phyloP scores from a whole-genome alignment of 1,284 basidiomycete genomes.

The Ganoderma multipileum region DNA sequence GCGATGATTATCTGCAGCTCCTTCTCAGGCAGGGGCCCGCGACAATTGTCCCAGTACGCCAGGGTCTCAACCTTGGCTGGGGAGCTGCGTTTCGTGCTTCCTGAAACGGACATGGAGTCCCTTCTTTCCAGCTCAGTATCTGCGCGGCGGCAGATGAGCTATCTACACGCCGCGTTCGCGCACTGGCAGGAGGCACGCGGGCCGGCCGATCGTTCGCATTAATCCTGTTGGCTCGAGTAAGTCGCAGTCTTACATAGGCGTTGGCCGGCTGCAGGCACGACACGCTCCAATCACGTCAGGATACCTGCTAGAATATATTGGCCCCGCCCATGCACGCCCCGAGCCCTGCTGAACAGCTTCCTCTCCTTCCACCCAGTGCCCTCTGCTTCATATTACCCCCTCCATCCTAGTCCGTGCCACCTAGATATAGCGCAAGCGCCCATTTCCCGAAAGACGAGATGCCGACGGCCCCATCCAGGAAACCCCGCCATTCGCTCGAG shows the following conservation, averaged over 20 bases:
- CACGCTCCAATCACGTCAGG: constrained; percentile 28
- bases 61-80: neutral
- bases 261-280: constrained; percentile 13
- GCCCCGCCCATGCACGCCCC: constrained; percentile 3
- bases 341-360: constrained; percentile 4
- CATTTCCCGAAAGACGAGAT: constrained; percentile 9
- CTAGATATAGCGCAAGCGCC: neutral
- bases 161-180: constrained; percentile 15
- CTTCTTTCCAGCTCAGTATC: neutral
- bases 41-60: constrained; percentile 1
- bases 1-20: constrained; percentile 15
- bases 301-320: constrained; percentile 21
- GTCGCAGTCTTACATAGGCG: constrained; percentile 15
- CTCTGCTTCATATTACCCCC: neutral
- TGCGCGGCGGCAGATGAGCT: constrained; percentile 8
- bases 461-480: constrained; percentile 22
- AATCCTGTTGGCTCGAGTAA: constrained; percentile 8
- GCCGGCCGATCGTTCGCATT: constrained; percentile 16
- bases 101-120: neutral
- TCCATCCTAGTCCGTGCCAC: neutral
- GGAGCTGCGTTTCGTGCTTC: neutral
- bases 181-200: constrained; percentile 8
- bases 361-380: neutral
- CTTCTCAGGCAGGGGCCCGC: neutral
- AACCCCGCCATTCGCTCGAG: constrained; percentile 33